phyloP scores from a whole-genome alignment of 805 yeast species.

The Monosporozyma solicola region DNA sequence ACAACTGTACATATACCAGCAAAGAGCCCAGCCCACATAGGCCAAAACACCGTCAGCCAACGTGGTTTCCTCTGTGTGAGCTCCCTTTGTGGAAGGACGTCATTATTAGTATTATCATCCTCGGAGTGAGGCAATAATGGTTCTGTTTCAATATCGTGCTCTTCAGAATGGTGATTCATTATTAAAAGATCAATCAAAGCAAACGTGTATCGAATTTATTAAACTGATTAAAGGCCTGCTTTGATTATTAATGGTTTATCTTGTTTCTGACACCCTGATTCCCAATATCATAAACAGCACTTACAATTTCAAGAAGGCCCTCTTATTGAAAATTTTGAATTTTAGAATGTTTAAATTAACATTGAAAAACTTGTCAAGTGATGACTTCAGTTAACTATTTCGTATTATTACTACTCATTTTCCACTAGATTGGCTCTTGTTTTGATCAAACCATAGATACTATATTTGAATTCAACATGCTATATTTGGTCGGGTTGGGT shows the following conservation, averaged over 20 bases:
- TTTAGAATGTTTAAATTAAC: background rate
- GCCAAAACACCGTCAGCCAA: background rate
- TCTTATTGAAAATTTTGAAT: background rate
- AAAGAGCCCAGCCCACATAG: background rate
- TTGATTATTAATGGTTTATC: background rate
- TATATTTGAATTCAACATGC: conserved; percentile 39
- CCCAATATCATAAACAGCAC: background rate
- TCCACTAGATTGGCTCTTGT: background rate
- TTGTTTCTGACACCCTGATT: background rate
- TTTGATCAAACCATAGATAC: background rate
- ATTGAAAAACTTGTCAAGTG: background rate
- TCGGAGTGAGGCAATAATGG: conserved; percentile 7
- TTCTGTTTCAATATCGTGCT: conserved; percentile 14
- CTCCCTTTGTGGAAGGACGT: background rate
- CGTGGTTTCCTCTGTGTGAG: background rate
- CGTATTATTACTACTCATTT: background rate
- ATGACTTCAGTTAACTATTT: background rate
- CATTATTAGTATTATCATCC: background rate
- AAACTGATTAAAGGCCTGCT: background rate
- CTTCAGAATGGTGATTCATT: background rate
- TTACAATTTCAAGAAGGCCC: background rate
- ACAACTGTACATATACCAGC: background rate
- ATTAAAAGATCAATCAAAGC: background rate
- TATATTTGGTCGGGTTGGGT: conserved; percentile 87
- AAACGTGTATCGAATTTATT: background rate